A percentile compares a stretch with the other conserved stretches of the same genome.
Evolutionary conservation across 129 eudicot genomes (phyloP).

Genomic region (Dittrichia graveolens): DNA sequence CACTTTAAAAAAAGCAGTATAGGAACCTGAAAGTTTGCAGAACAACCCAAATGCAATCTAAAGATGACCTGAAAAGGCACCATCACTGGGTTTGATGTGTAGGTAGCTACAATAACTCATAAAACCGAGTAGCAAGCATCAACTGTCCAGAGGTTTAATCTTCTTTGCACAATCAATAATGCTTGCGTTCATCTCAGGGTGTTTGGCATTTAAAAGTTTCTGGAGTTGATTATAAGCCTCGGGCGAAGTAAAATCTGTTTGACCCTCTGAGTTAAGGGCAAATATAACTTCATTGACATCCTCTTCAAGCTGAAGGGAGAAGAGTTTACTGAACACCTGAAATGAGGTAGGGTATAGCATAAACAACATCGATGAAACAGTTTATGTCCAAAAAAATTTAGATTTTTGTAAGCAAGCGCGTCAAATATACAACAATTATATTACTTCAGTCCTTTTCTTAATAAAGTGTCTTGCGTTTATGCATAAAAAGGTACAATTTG

Average conservation of each 20-base stretch:
- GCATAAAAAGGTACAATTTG: too few relatives aligned
- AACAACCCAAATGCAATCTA: background rate
- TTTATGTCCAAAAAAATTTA: background rate
- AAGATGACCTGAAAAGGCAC: background rate
- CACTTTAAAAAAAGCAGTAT: background rate
- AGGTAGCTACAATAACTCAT: background rate
- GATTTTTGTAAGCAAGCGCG: background rate
- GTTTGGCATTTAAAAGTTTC: conserved; percentile 49
- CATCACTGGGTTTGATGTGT: background rate
- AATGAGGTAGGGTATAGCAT: conserved; percentile 20
- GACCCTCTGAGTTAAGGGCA: conserved; percentile 51
- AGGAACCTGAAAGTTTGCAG: conserved; percentile 15
- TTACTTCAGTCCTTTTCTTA: background rate
- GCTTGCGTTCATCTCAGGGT: conserved; percentile 41
- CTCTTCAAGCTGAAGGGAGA: conserved; percentile 72
- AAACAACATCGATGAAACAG: background rate
- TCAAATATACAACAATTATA: background rate
- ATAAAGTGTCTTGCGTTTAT: too few relatives aligned
- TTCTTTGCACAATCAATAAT: conserved; percentile 51
- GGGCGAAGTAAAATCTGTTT: conserved; percentile 39
- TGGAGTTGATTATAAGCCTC: conserved; percentile 52
- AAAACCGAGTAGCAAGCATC: conserved; percentile 25
- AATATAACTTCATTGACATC: conserved; percentile 89
- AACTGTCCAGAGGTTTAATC: conserved; percentile 51
- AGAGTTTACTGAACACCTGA: conserved; percentile 78